A percentile compares a stretch with the other conserved stretches of the same genome.
phyloP scores from a whole-genome alignment of 371 early-diverging fungal species.

The Dipsacomyces acuminosporus region DNA sequence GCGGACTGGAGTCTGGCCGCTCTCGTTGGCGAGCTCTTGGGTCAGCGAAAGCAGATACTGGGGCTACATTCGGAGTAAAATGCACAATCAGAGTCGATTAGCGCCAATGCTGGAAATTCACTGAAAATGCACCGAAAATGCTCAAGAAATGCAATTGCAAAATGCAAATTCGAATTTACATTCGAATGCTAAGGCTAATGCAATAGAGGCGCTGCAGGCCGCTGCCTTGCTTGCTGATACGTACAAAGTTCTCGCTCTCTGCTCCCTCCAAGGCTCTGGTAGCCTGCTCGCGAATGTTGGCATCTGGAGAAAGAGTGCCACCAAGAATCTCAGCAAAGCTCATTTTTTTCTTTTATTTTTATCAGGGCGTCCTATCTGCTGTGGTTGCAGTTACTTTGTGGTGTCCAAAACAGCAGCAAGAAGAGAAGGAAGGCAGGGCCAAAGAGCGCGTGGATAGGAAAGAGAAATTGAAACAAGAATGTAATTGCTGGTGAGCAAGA shows the following conservation, averaged over 20 bases:
- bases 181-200: no score
- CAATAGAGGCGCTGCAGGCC: no score
- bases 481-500: background rate
- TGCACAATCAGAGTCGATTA: no score
- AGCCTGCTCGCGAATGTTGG: conserved; percentile 70
- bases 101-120: background rate
- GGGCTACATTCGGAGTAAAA: conserved; percentile 52
- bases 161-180: conserved; percentile 7
- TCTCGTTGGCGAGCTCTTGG: conserved; percentile 78
- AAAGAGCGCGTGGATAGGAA: no score
- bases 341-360: conserved; percentile 45
- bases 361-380: no score
- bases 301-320: conserved; percentile 66
- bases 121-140: conserved; percentile 5
- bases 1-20: conserved; percentile 58
- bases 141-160: background rate
- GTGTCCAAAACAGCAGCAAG: no score
- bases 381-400: no score
- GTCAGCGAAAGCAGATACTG: conserved; percentile 69
- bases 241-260: conserved; percentile 75
- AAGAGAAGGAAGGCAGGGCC: no score
- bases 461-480: background rate
- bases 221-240: no score
- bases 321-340: conserved; percentile 68
- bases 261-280: conserved; percentile 67